Conservation (phyloP, 169 alveolate species). For the Plasmodium coatneyi region DNA sequence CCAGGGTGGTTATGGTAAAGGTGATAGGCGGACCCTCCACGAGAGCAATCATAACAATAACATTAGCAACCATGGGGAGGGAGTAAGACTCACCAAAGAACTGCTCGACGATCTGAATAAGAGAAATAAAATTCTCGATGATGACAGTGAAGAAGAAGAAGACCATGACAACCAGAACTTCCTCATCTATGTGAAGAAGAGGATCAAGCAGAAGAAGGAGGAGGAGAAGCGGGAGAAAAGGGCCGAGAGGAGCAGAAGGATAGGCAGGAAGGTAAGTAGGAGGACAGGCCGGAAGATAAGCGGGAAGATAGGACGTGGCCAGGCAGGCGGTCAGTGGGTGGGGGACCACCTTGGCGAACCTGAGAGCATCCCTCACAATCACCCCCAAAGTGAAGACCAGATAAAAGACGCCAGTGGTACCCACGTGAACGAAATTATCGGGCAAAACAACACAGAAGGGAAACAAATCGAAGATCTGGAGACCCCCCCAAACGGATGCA, state of each 20-base stretch:
- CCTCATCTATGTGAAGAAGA: slow-evolving; percentile 59
- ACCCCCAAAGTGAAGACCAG: not conserved
- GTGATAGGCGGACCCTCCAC: not conserved
- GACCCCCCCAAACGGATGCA: not conserved
- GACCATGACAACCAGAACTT: slow-evolving; percentile 35
- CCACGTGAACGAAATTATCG: not conserved
- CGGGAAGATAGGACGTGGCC: not conserved
- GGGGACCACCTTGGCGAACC: not conserved
- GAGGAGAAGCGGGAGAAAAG: slow-evolving; percentile 3
- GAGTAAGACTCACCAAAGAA: slow-evolving; percentile 52
- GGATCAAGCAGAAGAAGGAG: slow-evolving; percentile 53
- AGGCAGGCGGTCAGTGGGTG: not conserved
- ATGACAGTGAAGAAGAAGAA: not conserved
- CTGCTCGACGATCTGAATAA: slow-evolving; percentile 38
- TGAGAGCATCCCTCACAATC: not conserved
- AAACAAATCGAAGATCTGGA: not conserved
- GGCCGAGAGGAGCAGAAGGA: not conserved
- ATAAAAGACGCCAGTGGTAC: not conserved
- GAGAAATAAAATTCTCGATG: slow-evolving; percentile 7
- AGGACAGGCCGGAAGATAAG: not conserved
- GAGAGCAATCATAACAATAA: not conserved
- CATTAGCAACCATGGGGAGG: not conserved
- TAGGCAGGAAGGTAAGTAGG: not conserved
- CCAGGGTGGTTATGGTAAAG: not conserved
- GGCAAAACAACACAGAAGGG: not conserved